These are phyloP conservation scores for Arabidopsis arenosa DNA, from an alignment of 345 rosid species.

Conservation along the genomic window DNA sequence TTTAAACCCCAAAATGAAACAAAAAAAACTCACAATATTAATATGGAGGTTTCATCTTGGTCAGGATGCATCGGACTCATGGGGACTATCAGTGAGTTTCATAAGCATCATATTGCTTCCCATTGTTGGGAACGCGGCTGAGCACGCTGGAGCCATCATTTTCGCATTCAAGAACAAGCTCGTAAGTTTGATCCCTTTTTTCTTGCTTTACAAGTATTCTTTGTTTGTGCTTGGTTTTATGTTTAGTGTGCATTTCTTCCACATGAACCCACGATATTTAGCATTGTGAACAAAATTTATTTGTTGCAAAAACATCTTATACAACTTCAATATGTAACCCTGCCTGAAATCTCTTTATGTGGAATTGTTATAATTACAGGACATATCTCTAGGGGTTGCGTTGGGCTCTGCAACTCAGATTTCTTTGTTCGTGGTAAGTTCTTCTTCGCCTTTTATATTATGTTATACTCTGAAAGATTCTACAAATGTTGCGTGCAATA, in stretches of 20 bases:
- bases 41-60: not conserved
- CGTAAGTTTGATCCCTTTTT: slow-evolving; percentile 47
- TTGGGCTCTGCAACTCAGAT: slow-evolving; percentile 92
- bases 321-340: not conserved
- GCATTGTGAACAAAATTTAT: not conserved
- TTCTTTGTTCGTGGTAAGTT: slow-evolving; percentile 77
- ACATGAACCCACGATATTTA: not conserved
- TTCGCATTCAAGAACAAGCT: slow-evolving; percentile 93
- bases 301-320: not conserved
- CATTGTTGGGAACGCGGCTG: slow-evolving; percentile 94
- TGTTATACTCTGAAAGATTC: not conserved
- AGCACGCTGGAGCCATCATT: slow-evolving; percentile 92
- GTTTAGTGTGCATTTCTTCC: not conserved
- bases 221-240: not conserved
- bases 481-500: not conserved
- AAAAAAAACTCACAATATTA: not conserved
- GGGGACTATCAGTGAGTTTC: slow-evolving; percentile 92
- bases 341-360: not conserved
- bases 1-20: not conserved
- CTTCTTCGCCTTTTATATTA: not conserved
- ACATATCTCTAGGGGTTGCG: slow-evolving; percentile 85
- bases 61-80: slow-evolving; percentile 80
- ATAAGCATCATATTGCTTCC: slow-evolving; percentile 89
- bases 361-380: slow-evolving; percentile 51
- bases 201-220: not conserved